These are phyloP conservation scores for Nannochloropsis oceanica DNA, from an alignment of 108 stramenopile genomes.

Conservation along the genomic window DNA sequence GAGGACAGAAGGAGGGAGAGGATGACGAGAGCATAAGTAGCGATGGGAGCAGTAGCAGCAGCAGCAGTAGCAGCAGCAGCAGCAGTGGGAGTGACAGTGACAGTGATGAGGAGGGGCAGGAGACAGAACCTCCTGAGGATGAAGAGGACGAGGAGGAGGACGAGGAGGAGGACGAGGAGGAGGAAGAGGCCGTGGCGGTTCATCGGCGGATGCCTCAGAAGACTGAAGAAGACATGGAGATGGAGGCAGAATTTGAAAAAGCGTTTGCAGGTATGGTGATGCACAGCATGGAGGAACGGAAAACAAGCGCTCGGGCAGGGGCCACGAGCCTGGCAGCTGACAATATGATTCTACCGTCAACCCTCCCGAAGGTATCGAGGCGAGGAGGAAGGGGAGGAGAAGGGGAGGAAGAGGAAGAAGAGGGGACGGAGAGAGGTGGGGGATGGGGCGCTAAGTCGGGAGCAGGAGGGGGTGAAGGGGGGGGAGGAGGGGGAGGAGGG, in stretches of 20 bases:
- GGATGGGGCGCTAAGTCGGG: conserved; percentile 45
- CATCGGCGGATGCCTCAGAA: background rate
- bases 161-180: conserved; percentile 47
- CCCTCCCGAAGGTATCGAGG: conserved; percentile 47
- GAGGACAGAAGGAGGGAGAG: conserved; percentile 18
- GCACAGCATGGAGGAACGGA: conserved; percentile 70
- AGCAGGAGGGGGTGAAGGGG: conserved; percentile 14
- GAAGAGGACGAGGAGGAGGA: conserved; percentile 8
- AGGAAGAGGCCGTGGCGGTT: conserved; percentile 11
- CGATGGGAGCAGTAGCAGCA: background rate
- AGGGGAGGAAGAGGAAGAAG: conserved; percentile 44
- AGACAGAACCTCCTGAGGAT: conserved; percentile 46
- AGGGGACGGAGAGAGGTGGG: conserved; percentile 12
- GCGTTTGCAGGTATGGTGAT: conserved; percentile 62
- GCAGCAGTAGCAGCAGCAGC: background rate
- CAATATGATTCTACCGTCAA: conserved; percentile 53
- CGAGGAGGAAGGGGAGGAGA: conserved; percentile 5
- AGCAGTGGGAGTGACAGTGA: conserved; percentile 11
- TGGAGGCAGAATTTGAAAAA: conserved; percentile 70
- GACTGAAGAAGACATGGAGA: conserved; percentile 50
- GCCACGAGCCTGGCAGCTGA: conserved; percentile 48
- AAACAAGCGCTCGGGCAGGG: conserved; percentile 44
- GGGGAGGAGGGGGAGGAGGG: conserved; percentile 42
- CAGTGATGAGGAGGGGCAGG: conserved; percentile 37
- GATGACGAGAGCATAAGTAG: conserved; percentile 25